phyloP scores from a whole-genome alignment of 2,329 filamentous ascomycete species.

The Ascochyta koolunga region DNA sequence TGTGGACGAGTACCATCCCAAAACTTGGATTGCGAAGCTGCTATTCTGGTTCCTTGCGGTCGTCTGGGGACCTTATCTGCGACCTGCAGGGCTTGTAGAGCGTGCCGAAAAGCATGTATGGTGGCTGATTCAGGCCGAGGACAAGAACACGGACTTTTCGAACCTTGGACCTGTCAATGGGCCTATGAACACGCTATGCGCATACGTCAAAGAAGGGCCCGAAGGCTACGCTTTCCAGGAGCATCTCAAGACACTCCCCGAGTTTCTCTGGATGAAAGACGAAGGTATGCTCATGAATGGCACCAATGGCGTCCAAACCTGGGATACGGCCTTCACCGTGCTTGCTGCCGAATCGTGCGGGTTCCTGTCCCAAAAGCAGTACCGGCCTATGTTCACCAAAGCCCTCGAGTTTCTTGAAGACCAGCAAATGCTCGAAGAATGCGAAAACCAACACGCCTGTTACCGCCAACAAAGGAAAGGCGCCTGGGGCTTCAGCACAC shows the following conservation, averaged over 20 bases:
- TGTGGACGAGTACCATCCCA: constrained; percentile 90
- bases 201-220: constrained; percentile 84
- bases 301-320: constrained; percentile 96
- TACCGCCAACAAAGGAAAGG: constrained; percentile 93
- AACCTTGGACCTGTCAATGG: constrained; percentile 88
- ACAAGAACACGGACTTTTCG: constrained; percentile 88
- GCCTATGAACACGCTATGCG: constrained; percentile 86
- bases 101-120: constrained; percentile 81
- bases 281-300: constrained; percentile 96
- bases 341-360: constrained; percentile 82
- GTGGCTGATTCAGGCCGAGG: constrained; percentile 86
- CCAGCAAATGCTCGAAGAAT: constrained; percentile 88
- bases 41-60: constrained; percentile 80
- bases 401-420: constrained; percentile 85
- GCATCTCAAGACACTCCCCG: constrained; percentile 80
- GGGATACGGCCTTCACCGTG: constrained; percentile 92
- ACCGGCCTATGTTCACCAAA: constrained; percentile 81
- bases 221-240: constrained; percentile 72
- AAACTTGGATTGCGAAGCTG: constrained; percentile 79
- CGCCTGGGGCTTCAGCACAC: constrained; percentile 94
- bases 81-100: constrained; percentile 68
- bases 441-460: constrained; percentile 74
- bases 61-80: constrained; percentile 79
- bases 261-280: constrained; percentile 88
- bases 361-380: constrained; percentile 76